Conservation (phyloP, 441 rosid genomes). For the Pelargonium citronellum region DNA sequence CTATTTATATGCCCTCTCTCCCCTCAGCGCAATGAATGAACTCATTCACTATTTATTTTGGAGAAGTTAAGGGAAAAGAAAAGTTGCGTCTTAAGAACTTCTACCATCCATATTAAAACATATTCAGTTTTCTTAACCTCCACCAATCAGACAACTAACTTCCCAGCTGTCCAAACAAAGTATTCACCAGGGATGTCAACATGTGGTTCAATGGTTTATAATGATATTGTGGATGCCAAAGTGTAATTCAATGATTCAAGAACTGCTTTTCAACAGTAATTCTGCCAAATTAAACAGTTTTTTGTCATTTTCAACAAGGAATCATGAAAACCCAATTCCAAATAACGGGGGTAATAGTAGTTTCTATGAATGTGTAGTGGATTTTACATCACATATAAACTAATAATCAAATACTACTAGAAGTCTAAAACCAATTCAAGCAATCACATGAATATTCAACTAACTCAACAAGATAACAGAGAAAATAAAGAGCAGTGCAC, state of each 20-base stretch:
- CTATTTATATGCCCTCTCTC: too few relatives aligned
- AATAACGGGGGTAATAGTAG: neutral
- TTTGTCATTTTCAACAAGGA: neutral
- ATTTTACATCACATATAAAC: neutral
- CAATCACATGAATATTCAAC: neutral
- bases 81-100: neutral
- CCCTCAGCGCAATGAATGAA: neutral
- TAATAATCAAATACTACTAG: neutral
- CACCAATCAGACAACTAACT: neutral
- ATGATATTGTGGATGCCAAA: neutral
- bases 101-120: neutral
- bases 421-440: neutral
- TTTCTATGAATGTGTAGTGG: neutral
- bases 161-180: neutral
- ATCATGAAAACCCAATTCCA: slow-evolving; percentile 1
- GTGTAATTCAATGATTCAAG: neutral
- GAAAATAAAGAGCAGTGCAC: slow-evolving; percentile 9
- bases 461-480: neutral
- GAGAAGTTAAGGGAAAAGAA: neutral
- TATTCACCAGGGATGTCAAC: neutral
- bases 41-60: neutral
- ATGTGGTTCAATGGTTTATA: neutral
- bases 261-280: neutral
- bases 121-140: neutral
- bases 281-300: neutral